Conservation (phyloP, 2,329 filamentous ascomycete species). For the Colletotrichum echinochloae region DNA sequence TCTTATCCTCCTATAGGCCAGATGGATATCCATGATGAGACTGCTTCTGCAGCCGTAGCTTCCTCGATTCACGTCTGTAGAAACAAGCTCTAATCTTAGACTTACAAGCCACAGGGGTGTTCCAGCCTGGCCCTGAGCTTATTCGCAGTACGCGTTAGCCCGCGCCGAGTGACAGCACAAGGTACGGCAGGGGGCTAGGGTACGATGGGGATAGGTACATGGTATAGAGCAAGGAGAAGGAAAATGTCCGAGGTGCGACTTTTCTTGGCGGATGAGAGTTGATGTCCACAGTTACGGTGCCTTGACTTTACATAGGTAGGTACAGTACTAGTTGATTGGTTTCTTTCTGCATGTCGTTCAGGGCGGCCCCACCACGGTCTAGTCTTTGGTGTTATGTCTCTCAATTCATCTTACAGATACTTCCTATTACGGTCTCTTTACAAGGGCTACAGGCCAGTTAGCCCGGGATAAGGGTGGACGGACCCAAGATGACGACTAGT, state of each 20-base stretch:
- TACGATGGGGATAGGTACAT: neutral
- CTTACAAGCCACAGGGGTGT: slow-evolving; percentile 29
- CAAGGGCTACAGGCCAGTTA: neutral
- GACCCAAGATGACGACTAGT: neutral
- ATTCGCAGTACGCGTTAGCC: neutral
- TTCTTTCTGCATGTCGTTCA: neutral
- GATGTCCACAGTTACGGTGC: slow-evolving; percentile 4
- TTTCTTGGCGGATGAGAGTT: neutral
- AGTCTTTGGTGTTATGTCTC: neutral
- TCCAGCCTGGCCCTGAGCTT: neutral
- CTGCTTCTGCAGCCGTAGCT: slow-evolving; percentile 12
- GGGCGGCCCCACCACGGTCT: neutral
- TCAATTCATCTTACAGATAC: neutral
- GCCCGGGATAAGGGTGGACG: neutral
- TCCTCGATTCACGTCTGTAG: neutral
- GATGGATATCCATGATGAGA: slow-evolving; percentile 12
- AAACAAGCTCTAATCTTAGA: neutral
- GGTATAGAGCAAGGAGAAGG: slow-evolving; percentile 5
- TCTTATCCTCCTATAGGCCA: slow-evolving; percentile 8
- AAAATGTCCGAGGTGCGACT: slow-evolving; percentile 12
- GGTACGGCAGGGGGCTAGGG: neutral
- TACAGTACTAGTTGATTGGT: no score
- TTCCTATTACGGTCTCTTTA: neutral
- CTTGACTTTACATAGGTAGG: no score
- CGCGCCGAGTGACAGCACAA: no score